Base-by-base conservation (phyloP, 352 stramenopile genomes). In the Plasmopara viticola region DNA sequence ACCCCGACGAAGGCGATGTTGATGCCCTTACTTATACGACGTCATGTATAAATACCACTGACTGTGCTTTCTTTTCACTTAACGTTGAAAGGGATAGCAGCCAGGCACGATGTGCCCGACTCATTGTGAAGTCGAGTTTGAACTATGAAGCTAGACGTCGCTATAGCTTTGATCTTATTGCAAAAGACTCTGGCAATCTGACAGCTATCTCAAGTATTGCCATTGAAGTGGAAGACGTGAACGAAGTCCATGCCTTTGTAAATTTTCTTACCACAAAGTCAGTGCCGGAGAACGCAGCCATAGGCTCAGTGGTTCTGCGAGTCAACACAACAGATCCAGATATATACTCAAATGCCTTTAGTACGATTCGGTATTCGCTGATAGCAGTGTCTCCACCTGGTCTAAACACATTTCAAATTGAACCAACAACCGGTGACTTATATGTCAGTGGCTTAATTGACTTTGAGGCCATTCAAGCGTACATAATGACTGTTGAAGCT, bases 181-280 rank as follows among this genome's bases (percentile, higher is more conserved):
- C 64, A 9, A 48, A 49, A 13, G 74, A 86, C 30, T 35, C 43
- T 4, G 33, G 37, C 12, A 55, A 67, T 15, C 56, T 80, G 6
- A 62, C 25, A 14, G 62, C 56, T 0, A 39, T 39, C 3, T 29
- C 63, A 10, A 51, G 17, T 13, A 55, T 86, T 14, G 41, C 55
- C 1, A 60, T 86, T 28, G 44, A 69, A 9, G 71, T 86, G 15
- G 44, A 61, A 14, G 72, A 86, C 39, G 64, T 84, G 34, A 86
- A 86, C 34, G 74, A 86, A 30, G 14, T 51, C 0, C 74, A 82
- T n/a, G 54, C 47, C 13, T 73, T 82, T 14, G 43, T 64, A 14
- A 44, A 28, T 6, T 70, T 80, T 10, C 57, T 63, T 18, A 34
- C 33, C 2, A 57, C 47, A 3, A 38, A 58, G 17, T 72, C 57